Conservation (phyloP, 768 basidiomycete genomes). For the Pulveroboletus sp. region DNA sequence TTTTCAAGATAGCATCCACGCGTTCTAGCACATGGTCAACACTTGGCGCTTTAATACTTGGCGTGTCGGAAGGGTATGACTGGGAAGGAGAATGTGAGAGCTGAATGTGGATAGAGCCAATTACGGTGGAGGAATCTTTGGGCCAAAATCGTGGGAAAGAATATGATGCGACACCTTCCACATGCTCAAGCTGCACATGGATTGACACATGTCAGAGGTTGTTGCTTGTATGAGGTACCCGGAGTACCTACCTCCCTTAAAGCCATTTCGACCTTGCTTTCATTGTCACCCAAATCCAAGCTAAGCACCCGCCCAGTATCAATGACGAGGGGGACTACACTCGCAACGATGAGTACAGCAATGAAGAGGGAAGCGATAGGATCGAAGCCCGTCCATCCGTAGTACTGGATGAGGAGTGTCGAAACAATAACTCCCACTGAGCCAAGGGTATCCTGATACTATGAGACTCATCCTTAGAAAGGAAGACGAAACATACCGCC, state of each 20-base stretch:
- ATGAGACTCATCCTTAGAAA: slow-evolving; percentile 3
- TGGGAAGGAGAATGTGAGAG: slow-evolving; percentile 57
- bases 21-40: slow-evolving; percentile 67
- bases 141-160: slow-evolving; percentile 90
- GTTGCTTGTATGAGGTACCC: not conserved
- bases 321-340: slow-evolving; percentile 90
- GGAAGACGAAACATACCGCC: slow-evolving; percentile 53
- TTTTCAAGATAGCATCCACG: slow-evolving; percentile 68
- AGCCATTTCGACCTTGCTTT: slow-evolving; percentile 50
- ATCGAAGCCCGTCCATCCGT: slow-evolving; percentile 99
- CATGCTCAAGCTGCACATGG: slow-evolving; percentile 50
- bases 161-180: slow-evolving; percentile 82
- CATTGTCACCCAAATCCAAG: slow-evolving; percentile 73
- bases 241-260: slow-evolving; percentile 52
- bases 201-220: not conserved
- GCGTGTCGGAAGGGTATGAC: slow-evolving; percentile 50
- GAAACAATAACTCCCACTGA: slow-evolving; percentile 98
- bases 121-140: slow-evolving; percentile 77
- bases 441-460: slow-evolving; percentile 79
- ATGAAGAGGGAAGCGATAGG: slow-evolving; percentile 97
- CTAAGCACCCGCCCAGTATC: slow-evolving; percentile 88
- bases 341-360: slow-evolving; percentile 89
- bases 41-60: slow-evolving; percentile 12
- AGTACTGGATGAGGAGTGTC: slow-evolving; percentile 89
- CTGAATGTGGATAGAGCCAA: slow-evolving; percentile 91